Conservation (phyloP, 1,139 yeast species). For the Martiniozyma asiatica region DNA sequence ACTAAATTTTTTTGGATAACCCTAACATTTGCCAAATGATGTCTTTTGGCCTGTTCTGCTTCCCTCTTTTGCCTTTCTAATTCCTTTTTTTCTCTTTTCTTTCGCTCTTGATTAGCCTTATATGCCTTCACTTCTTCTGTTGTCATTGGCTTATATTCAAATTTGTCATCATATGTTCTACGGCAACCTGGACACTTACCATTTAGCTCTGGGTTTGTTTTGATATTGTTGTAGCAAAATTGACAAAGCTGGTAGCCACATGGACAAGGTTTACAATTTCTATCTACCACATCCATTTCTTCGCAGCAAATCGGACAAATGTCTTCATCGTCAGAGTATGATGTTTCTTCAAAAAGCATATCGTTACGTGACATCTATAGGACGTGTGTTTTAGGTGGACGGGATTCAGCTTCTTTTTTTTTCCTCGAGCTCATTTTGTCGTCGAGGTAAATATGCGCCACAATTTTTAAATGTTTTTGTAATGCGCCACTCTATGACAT, state of each 20-base stretch:
- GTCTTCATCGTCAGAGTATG: slow-evolving; percentile 58
- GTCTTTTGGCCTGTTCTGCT: slow-evolving; percentile 76
- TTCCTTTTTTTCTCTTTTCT: slow-evolving; percentile 78
- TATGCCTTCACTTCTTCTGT: slow-evolving; percentile 77
- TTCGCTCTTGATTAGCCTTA: slow-evolving; percentile 67
- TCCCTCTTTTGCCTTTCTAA: slow-evolving; percentile 88
- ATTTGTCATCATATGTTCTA: slow-evolving; percentile 83
- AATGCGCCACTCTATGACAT: no score
- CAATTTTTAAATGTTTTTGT: no score
- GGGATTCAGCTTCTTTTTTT: no score
- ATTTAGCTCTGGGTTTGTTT: slow-evolving; percentile 88
- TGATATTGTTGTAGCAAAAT: slow-evolving; percentile 92
- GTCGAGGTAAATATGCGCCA: no score
- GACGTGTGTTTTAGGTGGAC: no score
- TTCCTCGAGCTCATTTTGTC: no score
- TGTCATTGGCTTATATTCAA: slow-evolving; percentile 70
- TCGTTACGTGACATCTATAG: neutral
- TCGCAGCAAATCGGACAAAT: slow-evolving; percentile 91
- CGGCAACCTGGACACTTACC: slow-evolving; percentile 98
- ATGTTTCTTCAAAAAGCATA: no score
- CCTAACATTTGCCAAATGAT: slow-evolving; percentile 92
- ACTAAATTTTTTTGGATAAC: slow-evolving; percentile 96
- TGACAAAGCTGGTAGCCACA: slow-evolving; percentile 98
- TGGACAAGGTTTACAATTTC: slow-evolving; percentile 96
- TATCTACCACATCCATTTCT: slow-evolving; percentile 93